Base-by-base conservation (phyloP, 805 yeast species). In the Pichia eremophila region DNA sequence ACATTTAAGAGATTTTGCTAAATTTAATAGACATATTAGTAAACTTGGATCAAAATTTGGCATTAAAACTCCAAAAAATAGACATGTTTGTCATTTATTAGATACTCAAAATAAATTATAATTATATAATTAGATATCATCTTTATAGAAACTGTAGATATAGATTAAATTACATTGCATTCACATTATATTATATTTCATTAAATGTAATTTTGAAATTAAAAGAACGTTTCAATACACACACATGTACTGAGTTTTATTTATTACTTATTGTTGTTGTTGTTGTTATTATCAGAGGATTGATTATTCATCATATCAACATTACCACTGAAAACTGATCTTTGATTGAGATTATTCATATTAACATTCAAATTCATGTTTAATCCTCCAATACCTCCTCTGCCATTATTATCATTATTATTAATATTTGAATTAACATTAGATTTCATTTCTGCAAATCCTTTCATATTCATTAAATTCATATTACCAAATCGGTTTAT, bases 1-100 rank as follows among this genome's bases (percentile, higher is more conserved):
- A 32, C n/a, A 8, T 7, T 12, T 19, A 19, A 19, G 11, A 32
- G 36, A 32, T 32, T 7, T 32, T 32, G 36, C 36, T 7, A 9
- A 32, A 14, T 32, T 46, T 6, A 47, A 47, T 22, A 40, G 19
- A 28, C 43, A 35, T 14, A 44, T 47, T 22, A n/a, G 11, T 18
- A 39, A 29, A 19, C 39, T 40, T 28, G 50, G 50, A 8, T 28
- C 31, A 25, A 31, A 31, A 29, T 15, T 17, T 36, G 41, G 41
- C 5, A 19, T 47, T 18, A 8, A 15, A 17, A 40, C 50, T 3
- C 45, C 45, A 17, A 22, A 22, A 11, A 47, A 47, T 31, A 40
- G 18, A 19, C 18, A 8, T 25, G 39, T 47, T 6, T 40, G 46
- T 43, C 39, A 39, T 40, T 15, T 37, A 25, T 10, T 41, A 11